These are phyloP conservation scores for Linnemannia elongata DNA, from an alignment of 192 early-diverging fungal genomes.

Conservation along the genomic window DNA sequence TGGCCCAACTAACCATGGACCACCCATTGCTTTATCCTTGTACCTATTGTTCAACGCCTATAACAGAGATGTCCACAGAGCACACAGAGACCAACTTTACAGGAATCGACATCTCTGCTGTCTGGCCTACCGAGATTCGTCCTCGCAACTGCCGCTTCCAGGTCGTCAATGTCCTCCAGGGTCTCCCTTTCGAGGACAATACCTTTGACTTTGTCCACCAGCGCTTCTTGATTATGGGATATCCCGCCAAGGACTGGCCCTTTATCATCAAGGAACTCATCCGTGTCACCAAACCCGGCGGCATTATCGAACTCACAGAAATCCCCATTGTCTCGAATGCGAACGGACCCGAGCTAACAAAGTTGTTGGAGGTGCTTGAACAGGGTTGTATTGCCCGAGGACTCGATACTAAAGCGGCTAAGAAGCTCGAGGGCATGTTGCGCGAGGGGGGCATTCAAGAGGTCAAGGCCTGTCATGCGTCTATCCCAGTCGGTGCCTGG, in stretches of 20 bases:
- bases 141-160: conserved; percentile 57
- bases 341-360: conserved; percentile 45
- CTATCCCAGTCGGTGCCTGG: conserved; percentile 48
- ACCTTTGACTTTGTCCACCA: conserved; percentile 67
- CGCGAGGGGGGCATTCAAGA: conserved; percentile 32
- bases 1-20: not conserved
- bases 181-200: conserved; percentile 62
- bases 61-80: conserved; percentile 63
- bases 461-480: conserved; percentile 34
- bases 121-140: conserved; percentile 54
- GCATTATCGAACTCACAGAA: conserved; percentile 64
- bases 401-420: conserved; percentile 39
- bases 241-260: conserved; percentile 59
- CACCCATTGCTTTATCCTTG: not conserved
- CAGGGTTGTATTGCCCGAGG: conserved; percentile 31
- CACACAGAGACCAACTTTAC: conserved; percentile 61
- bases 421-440: conserved; percentile 37
- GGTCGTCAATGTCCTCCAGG: conserved; percentile 36
- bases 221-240: conserved; percentile 54
- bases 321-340: conserved; percentile 41
- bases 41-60: not conserved
- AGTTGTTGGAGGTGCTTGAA: conserved; percentile 40
- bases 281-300: conserved; percentile 68
- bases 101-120: conserved; percentile 64
- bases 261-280: conserved; percentile 61